Evolutionary conservation across 352 stramenopile genomes (phyloP), one percentile per base, ranked within the genome.

Genomic region (Phytophthora constricta): DNA sequence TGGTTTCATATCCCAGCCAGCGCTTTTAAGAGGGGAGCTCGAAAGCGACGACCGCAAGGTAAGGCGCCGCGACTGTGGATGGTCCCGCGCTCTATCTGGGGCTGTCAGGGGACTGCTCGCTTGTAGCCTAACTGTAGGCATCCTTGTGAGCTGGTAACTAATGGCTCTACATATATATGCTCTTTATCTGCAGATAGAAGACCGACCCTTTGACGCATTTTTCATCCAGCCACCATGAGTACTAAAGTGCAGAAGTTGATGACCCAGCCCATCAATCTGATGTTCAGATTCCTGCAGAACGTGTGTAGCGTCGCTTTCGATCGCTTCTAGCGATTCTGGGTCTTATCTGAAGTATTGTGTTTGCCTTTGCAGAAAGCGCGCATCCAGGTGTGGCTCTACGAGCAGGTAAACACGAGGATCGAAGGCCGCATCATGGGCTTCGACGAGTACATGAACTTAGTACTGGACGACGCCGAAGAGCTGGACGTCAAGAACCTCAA

Each of bases 381-480:
- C 50, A 96, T 99, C 43, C 95, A 99, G 77, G 97, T 99, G 70
- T 99, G 98, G 98, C 79, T 99, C n/a, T 99, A 99, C 76, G 98
- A 99, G 82, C 97, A 99, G 77, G 97, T 97, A 43, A 96, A 94
- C 73, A 98, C 97, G 77, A 80, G 96, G 62, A 99, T 99, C 60
- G 98, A 99, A 79, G 98, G 98, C n/a, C 95, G 98, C 53, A 99
- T 99, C 78, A 98, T 96, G 85, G 96, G 96, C 47, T 98, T 99
- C 74, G 96, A 99, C 76, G 96, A 99, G 80, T 99, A 99, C 87
- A 99, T 99, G 98, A 99, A 99, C 84, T 86, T 99, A 43, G 97
- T 99, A 34, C 86, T 99, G 67, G 97, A 99, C 74, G 95, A 99
- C 74, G 97, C 97, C 11, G 95, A 98, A 64, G 97, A 99, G 78